Evolutionary conservation across 495 filamentous ascomycete genomes (phyloP).

Genomic region (Aspergillus egyptiacus): DNA sequence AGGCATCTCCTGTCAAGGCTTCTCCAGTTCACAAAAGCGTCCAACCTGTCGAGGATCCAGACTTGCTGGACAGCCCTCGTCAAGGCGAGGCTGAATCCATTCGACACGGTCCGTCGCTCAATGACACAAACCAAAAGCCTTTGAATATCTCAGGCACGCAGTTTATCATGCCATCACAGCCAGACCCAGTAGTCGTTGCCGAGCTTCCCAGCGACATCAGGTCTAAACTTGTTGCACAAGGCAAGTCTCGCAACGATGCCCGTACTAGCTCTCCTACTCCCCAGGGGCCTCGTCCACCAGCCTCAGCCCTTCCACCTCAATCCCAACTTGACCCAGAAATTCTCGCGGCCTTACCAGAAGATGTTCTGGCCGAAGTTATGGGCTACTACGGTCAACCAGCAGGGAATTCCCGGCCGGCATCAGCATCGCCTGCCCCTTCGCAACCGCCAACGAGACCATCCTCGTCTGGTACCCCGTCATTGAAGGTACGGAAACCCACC

Average conservation of each 20-base stretch:
- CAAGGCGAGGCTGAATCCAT: constrained; percentile 53
- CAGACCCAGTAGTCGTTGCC: constrained; percentile 66
- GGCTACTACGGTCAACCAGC: constrained; percentile 50
- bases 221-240: constrained; percentile 56
- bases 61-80: constrained; percentile 59
- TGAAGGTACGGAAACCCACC: constrained; percentile 41
- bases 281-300: constrained; percentile 17
- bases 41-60: constrained; percentile 37
- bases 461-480: constrained; percentile 25
- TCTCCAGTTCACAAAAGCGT: constrained; percentile 30
- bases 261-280: constrained; percentile 30
- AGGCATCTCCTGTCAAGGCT: constrained; percentile 43
- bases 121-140: constrained; percentile 54
- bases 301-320: constrained; percentile 37
- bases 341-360: constrained; percentile 71
- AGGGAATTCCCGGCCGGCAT: constrained; percentile 20
- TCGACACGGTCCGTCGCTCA: constrained; percentile 35
- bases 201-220: constrained; percentile 78
- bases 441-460: constrained; percentile 29
- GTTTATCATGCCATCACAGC: constrained; percentile 76
- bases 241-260: constrained; percentile 28
- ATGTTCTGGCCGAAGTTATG: constrained; percentile 75
- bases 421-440: constrained; percentile 39
- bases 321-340: constrained; percentile 67
- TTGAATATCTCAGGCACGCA: constrained; percentile 80